These are phyloP conservation scores for Lablab purpureus DNA, from an alignment of 306 rosid genomes.

Conservation along the genomic window DNA sequence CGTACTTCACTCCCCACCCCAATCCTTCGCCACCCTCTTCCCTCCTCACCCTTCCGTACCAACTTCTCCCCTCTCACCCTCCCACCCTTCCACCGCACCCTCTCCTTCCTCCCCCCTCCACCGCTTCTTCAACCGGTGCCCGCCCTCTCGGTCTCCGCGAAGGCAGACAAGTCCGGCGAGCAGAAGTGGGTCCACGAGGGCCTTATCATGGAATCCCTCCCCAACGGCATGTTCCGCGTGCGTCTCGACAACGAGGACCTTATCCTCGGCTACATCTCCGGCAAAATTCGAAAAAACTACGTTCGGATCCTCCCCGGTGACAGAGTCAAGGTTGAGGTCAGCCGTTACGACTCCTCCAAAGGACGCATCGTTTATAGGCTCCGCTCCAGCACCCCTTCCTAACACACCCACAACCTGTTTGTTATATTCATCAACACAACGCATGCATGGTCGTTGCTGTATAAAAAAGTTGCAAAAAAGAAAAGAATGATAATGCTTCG, in stretches of 20 bases:
- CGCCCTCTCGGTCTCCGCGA: constrained; percentile 16
- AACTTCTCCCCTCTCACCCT: background rate
- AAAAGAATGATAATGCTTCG: background rate
- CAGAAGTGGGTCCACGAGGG: constrained; percentile 63
- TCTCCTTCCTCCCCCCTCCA: constrained; percentile 45
- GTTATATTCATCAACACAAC: constrained; percentile 25
- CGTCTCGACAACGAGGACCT: constrained; percentile 61
- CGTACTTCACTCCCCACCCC: constrained; percentile 37
- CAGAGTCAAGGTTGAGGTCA: constrained; percentile 60
- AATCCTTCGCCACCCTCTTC: constrained; percentile 7
- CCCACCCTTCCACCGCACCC: constrained; percentile 4
- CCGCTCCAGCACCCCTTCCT: constrained; percentile 33
- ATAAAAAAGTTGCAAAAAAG: background rate
- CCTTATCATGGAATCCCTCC: constrained; percentile 59
- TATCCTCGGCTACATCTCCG: constrained; percentile 63
- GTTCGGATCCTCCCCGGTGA: constrained; percentile 62
- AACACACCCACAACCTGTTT: constrained; percentile 28
- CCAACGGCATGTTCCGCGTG: constrained; percentile 65
- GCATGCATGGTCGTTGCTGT: background rate
- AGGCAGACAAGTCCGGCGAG: constrained; percentile 56
- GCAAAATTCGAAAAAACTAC: constrained; percentile 57
- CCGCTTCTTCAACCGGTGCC: background rate
- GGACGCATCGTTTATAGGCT: constrained; percentile 61
- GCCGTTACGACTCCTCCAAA: constrained; percentile 59
- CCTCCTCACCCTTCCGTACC: background rate